Base-by-base conservation (phyloP, 305 asterid species). In the Salvia sclarea region DNA sequence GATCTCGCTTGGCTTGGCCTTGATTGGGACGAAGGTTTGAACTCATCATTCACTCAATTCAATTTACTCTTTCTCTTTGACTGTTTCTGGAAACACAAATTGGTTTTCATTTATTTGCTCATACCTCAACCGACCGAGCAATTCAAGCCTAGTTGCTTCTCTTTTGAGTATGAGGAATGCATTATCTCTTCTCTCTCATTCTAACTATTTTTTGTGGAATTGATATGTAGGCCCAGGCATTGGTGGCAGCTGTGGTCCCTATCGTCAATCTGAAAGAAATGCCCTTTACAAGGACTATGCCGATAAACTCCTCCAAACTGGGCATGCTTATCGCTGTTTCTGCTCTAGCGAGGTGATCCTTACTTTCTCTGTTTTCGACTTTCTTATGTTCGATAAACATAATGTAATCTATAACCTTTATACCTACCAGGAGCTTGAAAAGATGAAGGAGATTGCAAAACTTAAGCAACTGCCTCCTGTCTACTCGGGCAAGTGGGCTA, bases 1-100 rank as follows among this genome's bases (percentile, higher is more conserved):
- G 99, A 94, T 84, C 96, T 94, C 75, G 58, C 93, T 16, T 94
- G 98, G 98, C 91, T 94, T 44, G 99, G 98, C 59, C 96, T 94
- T 70, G 76, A 71, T 55, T 94, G 98, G 90, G 99, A 91, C 50
- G 99, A 94, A 91, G 98, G 98, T 92, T 47, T 10, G 30, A 9
- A 50, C 14, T 1, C 24, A 14, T 52, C 58, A 24, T 11, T 31
- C 8, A 2, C 17, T 52, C 33, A 21, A 4, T 52, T 22, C 33
- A 22, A 1, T 12, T 22, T 11, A 4, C 13, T 22, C 8, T 22
- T 52, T 24, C 1, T 25, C 25, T 53, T 12, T 13, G 4, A 47
- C 12, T 53, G 38, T 24, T 53, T 25, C 20, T 53, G 38, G 37
- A 53, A 13, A 25, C 25, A 12, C 5, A 52, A 50, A 48, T 18